These are phyloP conservation scores for Circinella minor DNA, from an alignment of 371 early-diverging fungal species.

Conservation along the genomic window DNA sequence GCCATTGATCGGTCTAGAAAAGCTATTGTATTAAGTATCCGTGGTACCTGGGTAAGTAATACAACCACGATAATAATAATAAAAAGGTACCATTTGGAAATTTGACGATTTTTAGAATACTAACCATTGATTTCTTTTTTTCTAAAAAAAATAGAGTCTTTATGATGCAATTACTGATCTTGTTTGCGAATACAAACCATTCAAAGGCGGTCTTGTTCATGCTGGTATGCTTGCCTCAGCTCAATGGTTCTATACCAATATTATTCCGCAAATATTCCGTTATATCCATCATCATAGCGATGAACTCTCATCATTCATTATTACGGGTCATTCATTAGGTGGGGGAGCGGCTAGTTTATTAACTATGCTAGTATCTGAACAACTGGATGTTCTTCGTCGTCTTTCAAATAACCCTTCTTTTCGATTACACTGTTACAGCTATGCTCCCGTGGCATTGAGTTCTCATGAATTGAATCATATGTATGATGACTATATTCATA, in stretches of 20 bases:
- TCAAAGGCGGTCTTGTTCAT: conserved; percentile 87
- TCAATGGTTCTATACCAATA: conserved; percentile 76
- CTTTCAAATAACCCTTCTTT: conserved; percentile 41
- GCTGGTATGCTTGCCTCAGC: conserved; percentile 83
- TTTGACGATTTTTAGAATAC: too few relatives aligned
- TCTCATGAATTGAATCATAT: conserved; percentile 64
- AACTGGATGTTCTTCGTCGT: conserved; percentile 49
- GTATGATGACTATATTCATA: conserved; percentile 64
- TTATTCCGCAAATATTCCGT: conserved; percentile 69
- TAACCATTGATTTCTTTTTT: too few relatives aligned
- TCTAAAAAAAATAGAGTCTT: conserved; percentile 45
- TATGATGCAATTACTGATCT: conserved; percentile 79
- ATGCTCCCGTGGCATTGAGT: conserved; percentile 60
- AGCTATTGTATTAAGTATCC: conserved; percentile 77
- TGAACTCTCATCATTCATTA: conserved; percentile 22
- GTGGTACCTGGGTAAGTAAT: conserved; percentile 79
- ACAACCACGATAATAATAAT: neutral
- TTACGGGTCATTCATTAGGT: conserved; percentile 63
- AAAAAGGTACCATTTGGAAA: too few relatives aligned
- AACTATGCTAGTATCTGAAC: conserved; percentile 75
- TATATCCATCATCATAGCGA: conserved; percentile 32
- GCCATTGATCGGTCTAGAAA: conserved; percentile 69
- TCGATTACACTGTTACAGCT: conserved; percentile 44
- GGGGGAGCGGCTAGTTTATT: conserved; percentile 75
- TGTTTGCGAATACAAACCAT: conserved; percentile 81